Evolutionary conservation across 768 basidiomycete genomes (phyloP).

Genomic region (Clavulina sp.): DNA sequence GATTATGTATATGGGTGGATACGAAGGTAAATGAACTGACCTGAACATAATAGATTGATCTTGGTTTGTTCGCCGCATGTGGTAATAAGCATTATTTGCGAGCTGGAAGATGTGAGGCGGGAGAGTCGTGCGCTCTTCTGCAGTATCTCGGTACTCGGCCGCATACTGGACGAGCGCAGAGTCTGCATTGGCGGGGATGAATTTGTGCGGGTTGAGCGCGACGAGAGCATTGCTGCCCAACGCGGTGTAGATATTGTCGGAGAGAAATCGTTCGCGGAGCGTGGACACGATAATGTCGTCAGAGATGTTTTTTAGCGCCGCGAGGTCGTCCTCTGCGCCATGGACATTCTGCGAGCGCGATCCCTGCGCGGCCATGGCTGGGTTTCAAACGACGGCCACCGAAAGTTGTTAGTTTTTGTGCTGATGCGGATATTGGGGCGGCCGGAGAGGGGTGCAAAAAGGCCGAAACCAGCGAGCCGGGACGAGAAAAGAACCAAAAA

Average conservation of each 20-base stretch:
- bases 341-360: neutral
- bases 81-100: slow-evolving; percentile 84
- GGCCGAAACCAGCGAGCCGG: no score
- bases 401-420: no score
- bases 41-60: slow-evolving; percentile 80
- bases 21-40: slow-evolving; percentile 27
- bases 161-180: slow-evolving; percentile 72
- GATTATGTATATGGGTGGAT: neutral
- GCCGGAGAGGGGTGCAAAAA: no score
- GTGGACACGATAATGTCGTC: slow-evolving; percentile 77
- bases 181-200: slow-evolving; percentile 68
- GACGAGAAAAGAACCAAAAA: no score
- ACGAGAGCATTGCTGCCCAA: slow-evolving; percentile 58
- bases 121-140: slow-evolving; percentile 37
- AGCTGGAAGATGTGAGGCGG: slow-evolving; percentile 87
- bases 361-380: no score
- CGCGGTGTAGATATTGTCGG: slow-evolving; percentile 63
- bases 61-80: slow-evolving; percentile 85
- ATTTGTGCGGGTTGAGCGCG: slow-evolving; percentile 88
- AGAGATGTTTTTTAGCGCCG: slow-evolving; percentile 43
- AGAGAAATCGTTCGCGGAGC: slow-evolving; percentile 73
- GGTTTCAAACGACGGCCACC: no score
- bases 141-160: slow-evolving; percentile 63
- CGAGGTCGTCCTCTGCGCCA: slow-evolving; percentile 31
- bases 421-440: no score